Base-by-base conservation (phyloP, 768 basidiomycete species). In the Phaeolepiota aurea region DNA sequence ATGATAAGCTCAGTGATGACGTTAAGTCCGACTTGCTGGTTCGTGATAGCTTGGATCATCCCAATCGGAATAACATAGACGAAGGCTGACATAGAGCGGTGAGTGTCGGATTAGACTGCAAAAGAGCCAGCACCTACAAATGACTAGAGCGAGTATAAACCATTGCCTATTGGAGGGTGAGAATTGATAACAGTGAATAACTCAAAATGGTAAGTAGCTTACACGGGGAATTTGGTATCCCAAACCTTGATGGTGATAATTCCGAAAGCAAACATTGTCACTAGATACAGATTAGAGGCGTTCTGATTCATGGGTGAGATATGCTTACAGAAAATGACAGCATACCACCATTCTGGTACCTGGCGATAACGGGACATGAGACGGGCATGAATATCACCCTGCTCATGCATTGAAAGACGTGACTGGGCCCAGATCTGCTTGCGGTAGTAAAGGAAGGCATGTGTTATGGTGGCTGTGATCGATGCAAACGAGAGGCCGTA, bases 331-430 rank as follows among this genome's bases (percentile, higher is more conserved):
- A 87, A 83, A 32, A 89, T 66, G 43, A 65, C 51, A 13, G 67
- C 50, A 51, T 87, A 89, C 87, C 87, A 90, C 85, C 83, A 87
- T 48, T 87, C 76, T 1, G 87, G 87, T 20, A 88, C 66, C 36
- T 80, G 82, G 2, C 63, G 67, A 55, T 90, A 90, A 41, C 61
- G 58, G 4, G 70, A 67, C 87, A 90, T 90, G 32, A 89, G 65
- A 2, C 85, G 72, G 3, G 83, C 83, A 50, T 90, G 87, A 42
- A 89, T 76, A 59, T 90, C 87, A 2, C 83, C 79, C 49, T 88
- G 83, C 49, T 87, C 87, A 31, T 69, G 59, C 53, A 87, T 65
- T 5, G 84, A 71, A 42, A 81, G 75, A 37, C 77, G 76, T 22
- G 77, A 63, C 54, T 86, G 83, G 0, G 56, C 57, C 76, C 74